These are phyloP conservation scores for Botrytis squamosa DNA, from an alignment of 2,329 filamentous ascomycete species.

Conservation along the genomic window DNA sequence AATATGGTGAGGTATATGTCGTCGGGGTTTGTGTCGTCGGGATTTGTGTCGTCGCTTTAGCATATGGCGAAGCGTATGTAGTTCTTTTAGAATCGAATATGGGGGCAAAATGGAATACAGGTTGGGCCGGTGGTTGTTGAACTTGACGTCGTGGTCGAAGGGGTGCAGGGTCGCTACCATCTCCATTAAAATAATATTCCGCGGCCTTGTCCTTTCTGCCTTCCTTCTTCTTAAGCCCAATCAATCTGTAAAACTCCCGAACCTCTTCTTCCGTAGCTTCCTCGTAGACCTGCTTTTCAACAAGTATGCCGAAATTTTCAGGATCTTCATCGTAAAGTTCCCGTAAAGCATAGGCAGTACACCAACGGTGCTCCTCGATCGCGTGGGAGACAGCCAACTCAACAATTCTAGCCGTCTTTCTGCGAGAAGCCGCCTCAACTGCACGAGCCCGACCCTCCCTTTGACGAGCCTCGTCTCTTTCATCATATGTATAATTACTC, in stretches of 20 bases:
- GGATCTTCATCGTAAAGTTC: constrained; percentile 59
- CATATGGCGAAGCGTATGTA: constrained; percentile 24
- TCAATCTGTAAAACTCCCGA: constrained; percentile 50
- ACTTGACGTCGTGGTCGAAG: constrained; percentile 21
- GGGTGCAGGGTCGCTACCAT: constrained; percentile 36
- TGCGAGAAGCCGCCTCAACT: constrained; percentile 28
- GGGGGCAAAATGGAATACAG: constrained; percentile 11
- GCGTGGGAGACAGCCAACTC: constrained; percentile 59
- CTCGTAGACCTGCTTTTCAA: constrained; percentile 58
- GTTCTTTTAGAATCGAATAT: constrained; percentile 25
- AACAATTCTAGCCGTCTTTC: constrained; percentile 51
- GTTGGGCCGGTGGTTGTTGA: background rate
- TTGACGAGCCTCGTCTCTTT: constrained; percentile 17
- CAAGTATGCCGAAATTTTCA: constrained; percentile 51
- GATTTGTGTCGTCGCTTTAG: background rate
- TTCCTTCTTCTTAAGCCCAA: constrained; percentile 56
- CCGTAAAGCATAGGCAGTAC: constrained; percentile 61
- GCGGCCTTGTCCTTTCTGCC: constrained; percentile 54
- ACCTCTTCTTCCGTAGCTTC: constrained; percentile 51
- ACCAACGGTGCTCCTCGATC: constrained; percentile 55
- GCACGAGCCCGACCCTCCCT: constrained; percentile 27
- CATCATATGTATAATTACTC: constrained; percentile 20
- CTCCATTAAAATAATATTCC: constrained; percentile 51
- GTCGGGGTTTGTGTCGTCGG: constrained; percentile 4
- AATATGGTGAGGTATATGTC: constrained; percentile 26